Conservation (phyloP, 768 basidiomycete genomes). For the Pisolithus orientalis region DNA sequence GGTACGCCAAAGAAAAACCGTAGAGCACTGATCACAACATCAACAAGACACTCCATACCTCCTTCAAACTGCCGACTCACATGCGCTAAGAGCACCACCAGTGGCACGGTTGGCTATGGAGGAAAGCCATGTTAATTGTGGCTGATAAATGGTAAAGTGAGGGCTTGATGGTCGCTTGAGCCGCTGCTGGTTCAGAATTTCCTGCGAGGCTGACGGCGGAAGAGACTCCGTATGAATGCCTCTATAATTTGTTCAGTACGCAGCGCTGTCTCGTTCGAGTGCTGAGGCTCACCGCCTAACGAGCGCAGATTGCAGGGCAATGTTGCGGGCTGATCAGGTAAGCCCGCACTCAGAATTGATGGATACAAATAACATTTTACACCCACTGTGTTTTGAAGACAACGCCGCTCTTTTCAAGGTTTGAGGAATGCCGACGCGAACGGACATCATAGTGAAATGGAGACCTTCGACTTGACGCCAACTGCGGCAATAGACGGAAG, state of each 20-base stretch:
- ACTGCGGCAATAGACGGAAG: too few species aligned
- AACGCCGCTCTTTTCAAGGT: slow-evolving; percentile 50
- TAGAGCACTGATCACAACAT: slow-evolving; percentile 61
- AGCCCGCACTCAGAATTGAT: neutral
- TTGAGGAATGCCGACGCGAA: slow-evolving; percentile 52
- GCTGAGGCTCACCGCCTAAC: slow-evolving; percentile 36
- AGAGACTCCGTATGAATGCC: slow-evolving; percentile 61
- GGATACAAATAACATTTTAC: neutral
- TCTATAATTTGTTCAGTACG: slow-evolving; percentile 27
- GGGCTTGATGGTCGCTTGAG: slow-evolving; percentile 85
- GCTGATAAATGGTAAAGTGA: slow-evolving; percentile 95
- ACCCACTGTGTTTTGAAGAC: slow-evolving; percentile 24
- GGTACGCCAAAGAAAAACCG: slow-evolving; percentile 59
- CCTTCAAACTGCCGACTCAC: slow-evolving; percentile 38
- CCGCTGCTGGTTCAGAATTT: slow-evolving; percentile 84
- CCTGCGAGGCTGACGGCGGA: slow-evolving; percentile 47
- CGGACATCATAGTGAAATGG: slow-evolving; percentile 26
- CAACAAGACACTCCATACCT: neutral
- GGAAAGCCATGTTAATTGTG: slow-evolving; percentile 83
- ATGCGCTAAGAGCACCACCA: slow-evolving; percentile 69
- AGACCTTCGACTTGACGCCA: too few species aligned
- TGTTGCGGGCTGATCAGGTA: slow-evolving; percentile 32
- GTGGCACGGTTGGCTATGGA: slow-evolving; percentile 86
- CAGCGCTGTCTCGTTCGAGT: neutral
- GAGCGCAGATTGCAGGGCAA: slow-evolving; percentile 24